phyloP scores from a whole-genome alignment of 768 basidiomycete genomes.

The Leucogyrophana mollusca region DNA sequence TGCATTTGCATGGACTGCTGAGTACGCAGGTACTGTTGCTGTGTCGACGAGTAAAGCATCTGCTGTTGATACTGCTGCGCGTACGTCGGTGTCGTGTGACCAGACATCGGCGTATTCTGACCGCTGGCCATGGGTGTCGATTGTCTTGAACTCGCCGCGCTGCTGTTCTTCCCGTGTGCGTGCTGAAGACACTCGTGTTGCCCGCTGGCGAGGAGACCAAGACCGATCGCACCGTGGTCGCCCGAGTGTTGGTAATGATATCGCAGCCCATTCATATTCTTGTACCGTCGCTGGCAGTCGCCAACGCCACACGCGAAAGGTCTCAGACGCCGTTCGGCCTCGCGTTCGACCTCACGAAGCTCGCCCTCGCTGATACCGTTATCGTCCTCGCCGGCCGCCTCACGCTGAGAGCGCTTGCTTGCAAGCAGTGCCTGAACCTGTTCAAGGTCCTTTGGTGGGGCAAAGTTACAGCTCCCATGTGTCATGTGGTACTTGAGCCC shows the following conservation, averaged over 20 bases:
- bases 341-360: constrained; percentile 70
- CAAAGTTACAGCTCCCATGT: constrained; percentile 91
- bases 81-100: constrained; percentile 28
- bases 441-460: constrained; percentile 82
- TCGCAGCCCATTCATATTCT: constrained; percentile 97
- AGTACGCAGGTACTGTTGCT: constrained; percentile 35
- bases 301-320: constrained; percentile 92
- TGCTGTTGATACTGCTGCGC: constrained; percentile 35
- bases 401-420: constrained; percentile 37
- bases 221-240: constrained; percentile 88
- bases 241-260: constrained; percentile 98
- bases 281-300: constrained; percentile 85
- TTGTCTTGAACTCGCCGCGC: constrained; percentile 28
- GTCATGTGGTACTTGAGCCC: constrained; percentile 94
- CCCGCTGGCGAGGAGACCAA: constrained; percentile 78
- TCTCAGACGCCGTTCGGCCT: constrained; percentile 78
- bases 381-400: constrained; percentile 42
- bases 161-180: constrained; percentile 26
- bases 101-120: constrained; percentile 29
- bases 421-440: constrained; percentile 72
- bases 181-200: constrained; percentile 55
- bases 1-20: constrained; percentile 32
- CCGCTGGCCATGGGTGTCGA: constrained; percentile 31
- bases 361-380: constrained; percentile 55
- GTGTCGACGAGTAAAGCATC: constrained; percentile 35